These are phyloP conservation scores for Crataegus laevigata DNA, from an alignment of 306 rosid genomes.

Conservation along the genomic window DNA sequence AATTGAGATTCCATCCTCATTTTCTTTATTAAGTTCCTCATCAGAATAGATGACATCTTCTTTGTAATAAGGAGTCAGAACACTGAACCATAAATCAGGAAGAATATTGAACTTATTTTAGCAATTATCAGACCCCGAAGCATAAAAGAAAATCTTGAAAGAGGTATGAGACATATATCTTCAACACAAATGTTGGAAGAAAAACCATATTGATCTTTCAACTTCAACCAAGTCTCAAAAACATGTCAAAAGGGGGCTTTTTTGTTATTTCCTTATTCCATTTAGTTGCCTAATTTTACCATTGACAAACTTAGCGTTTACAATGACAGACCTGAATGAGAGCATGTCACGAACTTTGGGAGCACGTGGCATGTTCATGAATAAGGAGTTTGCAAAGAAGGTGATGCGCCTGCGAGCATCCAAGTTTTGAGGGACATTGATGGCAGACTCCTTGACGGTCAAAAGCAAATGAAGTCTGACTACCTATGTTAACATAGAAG, in stretches of 20 bases:
- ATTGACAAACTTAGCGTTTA: background rate
- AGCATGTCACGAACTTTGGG: slow-evolving; percentile 88
- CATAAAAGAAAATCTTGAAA: background rate
- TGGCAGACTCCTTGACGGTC: slow-evolving; percentile 92
- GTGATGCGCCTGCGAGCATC: slow-evolving; percentile 99
- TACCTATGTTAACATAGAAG: slow-evolving; percentile 40
- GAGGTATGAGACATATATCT: background rate
- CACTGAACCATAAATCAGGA: slow-evolving; percentile 46
- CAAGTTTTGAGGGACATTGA: slow-evolving; percentile 90
- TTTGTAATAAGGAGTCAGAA: slow-evolving; percentile 89
- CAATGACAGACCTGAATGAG: slow-evolving; percentile 75
- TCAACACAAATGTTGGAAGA: background rate
- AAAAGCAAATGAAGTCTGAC: slow-evolving; percentile 85
- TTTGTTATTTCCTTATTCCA: background rate
- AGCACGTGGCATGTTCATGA: slow-evolving; percentile 91
- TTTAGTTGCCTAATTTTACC: background rate
- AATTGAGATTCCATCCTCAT: slow-evolving; percentile 91
- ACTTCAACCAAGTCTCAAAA: background rate
- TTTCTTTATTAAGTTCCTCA: slow-evolving; percentile 56
- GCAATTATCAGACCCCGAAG: background rate
- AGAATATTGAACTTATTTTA: slow-evolving; percentile 13
- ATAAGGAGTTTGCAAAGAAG: slow-evolving; percentile 93
- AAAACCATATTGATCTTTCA: slow-evolving; percentile 8
- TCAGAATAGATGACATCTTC: slow-evolving; percentile 78
- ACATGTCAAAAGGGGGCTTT: background rate